phyloP scores from a whole-genome alignment of 257 asterid species.

The Thymus mandschuricus region DNA sequence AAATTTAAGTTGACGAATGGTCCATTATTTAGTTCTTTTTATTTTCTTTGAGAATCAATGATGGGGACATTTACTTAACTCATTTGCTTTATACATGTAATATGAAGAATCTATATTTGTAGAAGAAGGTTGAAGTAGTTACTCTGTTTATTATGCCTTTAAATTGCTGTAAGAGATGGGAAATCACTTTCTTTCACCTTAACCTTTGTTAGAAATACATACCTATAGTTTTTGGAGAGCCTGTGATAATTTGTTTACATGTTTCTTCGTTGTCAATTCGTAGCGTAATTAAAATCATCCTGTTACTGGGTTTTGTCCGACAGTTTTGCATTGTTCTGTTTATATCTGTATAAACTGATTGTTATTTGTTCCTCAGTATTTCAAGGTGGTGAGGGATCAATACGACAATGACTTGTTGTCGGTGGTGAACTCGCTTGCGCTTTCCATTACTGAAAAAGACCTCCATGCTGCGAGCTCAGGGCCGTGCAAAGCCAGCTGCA shows the following conservation, averaged over 20 bases:
- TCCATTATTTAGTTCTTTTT: not conserved
- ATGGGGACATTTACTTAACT: not conserved
- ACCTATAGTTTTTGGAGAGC: conserved; percentile 3
- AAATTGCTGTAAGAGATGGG: not conserved
- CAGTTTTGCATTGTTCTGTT: not conserved
- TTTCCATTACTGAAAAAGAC: conserved; percentile 52
- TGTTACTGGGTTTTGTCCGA: not conserved
- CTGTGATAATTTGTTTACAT: not conserved
- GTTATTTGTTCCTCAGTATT: conserved; percentile 46
- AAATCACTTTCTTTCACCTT: not conserved
- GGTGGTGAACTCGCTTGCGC: conserved; percentile 59
- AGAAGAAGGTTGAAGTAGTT: not conserved
- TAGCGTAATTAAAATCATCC: not conserved
- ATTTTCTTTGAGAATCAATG: not conserved
- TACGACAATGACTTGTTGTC: conserved; percentile 53
- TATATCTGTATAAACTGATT: conserved; percentile 25
- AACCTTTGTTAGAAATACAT: not conserved
- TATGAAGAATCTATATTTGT: not conserved
- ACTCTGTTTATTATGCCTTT: not conserved
- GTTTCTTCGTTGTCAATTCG: conserved; percentile 2
- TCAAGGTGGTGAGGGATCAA: conserved; percentile 56
- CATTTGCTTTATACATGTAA: not conserved
- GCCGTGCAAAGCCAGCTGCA: conserved; percentile 74
- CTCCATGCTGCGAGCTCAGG: conserved; percentile 52
- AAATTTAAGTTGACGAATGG: not conserved